These are phyloP conservation scores for Exophiala bonariae DNA, from an alignment of 2,329 filamentous ascomycete genomes.

Conservation along the genomic window DNA sequence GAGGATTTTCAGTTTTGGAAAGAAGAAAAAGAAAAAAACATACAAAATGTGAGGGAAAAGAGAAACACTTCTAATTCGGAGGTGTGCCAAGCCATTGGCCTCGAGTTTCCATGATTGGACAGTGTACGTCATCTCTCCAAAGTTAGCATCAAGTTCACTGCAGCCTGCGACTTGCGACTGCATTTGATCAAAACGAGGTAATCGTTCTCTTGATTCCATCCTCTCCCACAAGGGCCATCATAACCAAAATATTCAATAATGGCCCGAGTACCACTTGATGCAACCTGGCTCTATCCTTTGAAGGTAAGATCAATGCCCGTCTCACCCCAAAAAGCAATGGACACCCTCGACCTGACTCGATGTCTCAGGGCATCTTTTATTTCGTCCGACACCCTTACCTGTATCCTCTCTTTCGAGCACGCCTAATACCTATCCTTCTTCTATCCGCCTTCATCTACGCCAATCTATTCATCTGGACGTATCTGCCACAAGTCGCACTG, in stretches of 20 bases:
- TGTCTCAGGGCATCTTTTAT: slow-evolving; percentile 71
- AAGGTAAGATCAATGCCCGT: slow-evolving; percentile 45
- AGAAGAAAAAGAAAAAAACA: slow-evolving; percentile 33
- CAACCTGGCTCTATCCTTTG: slow-evolving; percentile 50
- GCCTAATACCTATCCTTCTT: slow-evolving; percentile 76
- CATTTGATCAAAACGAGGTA: too few relatives aligned
- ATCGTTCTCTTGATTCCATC: too few relatives aligned
- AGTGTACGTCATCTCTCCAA: slow-evolving; percentile 27
- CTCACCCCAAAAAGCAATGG: background rate
- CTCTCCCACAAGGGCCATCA: too few relatives aligned
- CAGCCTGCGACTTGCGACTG: background rate
- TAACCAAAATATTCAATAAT: too few relatives aligned
- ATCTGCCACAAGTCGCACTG: slow-evolving; percentile 85
- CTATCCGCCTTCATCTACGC: slow-evolving; percentile 80
- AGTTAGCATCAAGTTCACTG: too few relatives aligned
- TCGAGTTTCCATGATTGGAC: slow-evolving; percentile 3
- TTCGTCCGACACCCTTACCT: slow-evolving; percentile 75
- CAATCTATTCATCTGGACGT: slow-evolving; percentile 85
- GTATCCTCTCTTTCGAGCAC: slow-evolving; percentile 75
- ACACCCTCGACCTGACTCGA: slow-evolving; percentile 3
- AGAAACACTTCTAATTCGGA: too few relatives aligned
- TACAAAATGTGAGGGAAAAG: background rate
- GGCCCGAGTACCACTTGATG: slow-evolving; percentile 19
- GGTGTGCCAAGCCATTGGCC: too few relatives aligned
- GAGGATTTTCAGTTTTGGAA: slow-evolving; percentile 43